These are phyloP conservation scores for Auricularia heimuer DNA, from an alignment of 768 basidiomycete species.

Conservation along the genomic window DNA sequence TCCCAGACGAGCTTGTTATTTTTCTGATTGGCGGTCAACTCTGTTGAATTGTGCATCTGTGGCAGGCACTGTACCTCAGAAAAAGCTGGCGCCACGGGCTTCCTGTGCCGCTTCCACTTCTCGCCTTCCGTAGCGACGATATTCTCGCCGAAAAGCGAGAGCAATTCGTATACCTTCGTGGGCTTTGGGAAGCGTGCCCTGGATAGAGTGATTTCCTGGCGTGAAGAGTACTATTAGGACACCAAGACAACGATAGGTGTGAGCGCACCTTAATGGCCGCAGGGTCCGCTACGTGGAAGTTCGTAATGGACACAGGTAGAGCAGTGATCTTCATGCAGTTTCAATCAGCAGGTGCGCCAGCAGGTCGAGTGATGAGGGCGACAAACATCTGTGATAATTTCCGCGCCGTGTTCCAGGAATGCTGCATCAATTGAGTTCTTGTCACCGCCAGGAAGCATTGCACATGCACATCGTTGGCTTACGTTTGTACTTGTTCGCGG, in stretches of 20 bases:
- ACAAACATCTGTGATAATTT: neutral
- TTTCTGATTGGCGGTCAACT: neutral
- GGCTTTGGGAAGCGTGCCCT: conserved; percentile 51
- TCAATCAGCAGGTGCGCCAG: neutral
- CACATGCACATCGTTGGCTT: neutral
- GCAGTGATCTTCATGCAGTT: neutral
- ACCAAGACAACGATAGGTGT: neutral
- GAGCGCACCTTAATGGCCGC: conserved; percentile 5
- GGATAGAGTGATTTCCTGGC: conserved; percentile 40
- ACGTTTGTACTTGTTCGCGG: neutral
- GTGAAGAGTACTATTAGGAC: neutral
- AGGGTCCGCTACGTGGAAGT: conserved; percentile 5
- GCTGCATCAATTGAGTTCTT: neutral
- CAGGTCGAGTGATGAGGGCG: neutral
- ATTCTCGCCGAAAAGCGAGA: conserved; percentile 48
- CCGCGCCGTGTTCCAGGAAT: neutral
- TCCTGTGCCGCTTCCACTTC: conserved; percentile 56
- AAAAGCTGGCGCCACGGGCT: conserved; percentile 55
- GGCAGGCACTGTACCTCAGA: conserved; percentile 34
- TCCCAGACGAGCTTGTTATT: conserved; percentile 7
- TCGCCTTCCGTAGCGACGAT: conserved; percentile 57
- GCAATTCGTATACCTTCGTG: conserved; percentile 31
- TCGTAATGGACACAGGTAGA: neutral
- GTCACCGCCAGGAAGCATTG: too few relatives aligned
- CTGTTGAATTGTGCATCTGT: too few relatives aligned